Evolutionary conservation across 2,329 filamentous ascomycete species (phyloP).

Genomic region (Fusarium succisae): DNA sequence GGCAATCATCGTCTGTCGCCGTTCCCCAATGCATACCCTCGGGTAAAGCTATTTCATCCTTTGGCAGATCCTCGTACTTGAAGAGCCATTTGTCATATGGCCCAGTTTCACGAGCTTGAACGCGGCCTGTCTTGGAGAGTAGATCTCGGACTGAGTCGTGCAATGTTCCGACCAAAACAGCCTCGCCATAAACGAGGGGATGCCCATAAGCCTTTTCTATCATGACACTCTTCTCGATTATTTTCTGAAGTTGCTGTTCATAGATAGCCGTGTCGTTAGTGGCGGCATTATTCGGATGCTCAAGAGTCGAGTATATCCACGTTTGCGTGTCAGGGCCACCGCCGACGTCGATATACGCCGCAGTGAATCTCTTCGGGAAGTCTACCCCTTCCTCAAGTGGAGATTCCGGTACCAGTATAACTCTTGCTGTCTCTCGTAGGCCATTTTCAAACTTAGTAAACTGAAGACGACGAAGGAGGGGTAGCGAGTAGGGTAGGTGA

Average conservation of each 20-base stretch:
- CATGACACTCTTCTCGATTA: slow-evolving; percentile 44
- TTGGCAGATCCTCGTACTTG: slow-evolving; percentile 55
- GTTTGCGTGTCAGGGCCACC: slow-evolving; percentile 70
- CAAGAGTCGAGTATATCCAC: slow-evolving; percentile 68
- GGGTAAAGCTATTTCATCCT: slow-evolving; percentile 47
- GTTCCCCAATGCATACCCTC: slow-evolving; percentile 65
- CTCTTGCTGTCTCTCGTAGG: slow-evolving; percentile 54
- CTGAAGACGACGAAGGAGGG: slow-evolving; percentile 70
- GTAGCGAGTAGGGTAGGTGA: slow-evolving; percentile 67
- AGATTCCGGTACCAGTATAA: slow-evolving; percentile 50
- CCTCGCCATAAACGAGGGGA: slow-evolving; percentile 34
- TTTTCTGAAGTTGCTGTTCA: slow-evolving; percentile 46
- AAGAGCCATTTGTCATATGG: slow-evolving; percentile 69
- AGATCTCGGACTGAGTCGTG: slow-evolving; percentile 44
- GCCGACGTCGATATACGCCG: slow-evolving; percentile 69
- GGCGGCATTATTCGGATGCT: slow-evolving; percentile 44
- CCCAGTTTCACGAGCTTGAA: slow-evolving; percentile 42
- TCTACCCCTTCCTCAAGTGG: background rate
- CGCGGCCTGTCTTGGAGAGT: slow-evolving; percentile 38
- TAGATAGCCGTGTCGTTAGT: slow-evolving; percentile 31
- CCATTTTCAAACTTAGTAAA: slow-evolving; percentile 58
- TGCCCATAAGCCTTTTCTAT: slow-evolving; percentile 41
- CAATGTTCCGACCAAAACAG: slow-evolving; percentile 51
- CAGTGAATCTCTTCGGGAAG: slow-evolving; percentile 54
- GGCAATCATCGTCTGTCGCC: slow-evolving; percentile 62